These are phyloP conservation scores for Aspergillus haitiensis DNA, from an alignment of 495 filamentous ascomycete species.

Conservation along the genomic window DNA sequence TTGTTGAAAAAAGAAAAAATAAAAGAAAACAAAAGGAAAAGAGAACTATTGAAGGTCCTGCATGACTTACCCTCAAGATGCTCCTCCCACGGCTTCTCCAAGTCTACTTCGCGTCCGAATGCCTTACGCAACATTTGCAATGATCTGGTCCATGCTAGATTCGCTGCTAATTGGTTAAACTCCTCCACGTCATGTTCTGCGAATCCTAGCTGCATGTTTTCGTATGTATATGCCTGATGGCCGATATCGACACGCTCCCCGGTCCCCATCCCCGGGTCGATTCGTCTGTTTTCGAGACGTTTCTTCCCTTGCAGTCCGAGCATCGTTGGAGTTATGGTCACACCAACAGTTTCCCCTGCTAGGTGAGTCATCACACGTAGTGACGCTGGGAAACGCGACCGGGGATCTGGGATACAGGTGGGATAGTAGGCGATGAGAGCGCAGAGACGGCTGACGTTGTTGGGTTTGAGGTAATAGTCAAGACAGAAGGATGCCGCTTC, in stretches of 20 bases:
- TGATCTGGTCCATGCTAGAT: slow-evolving; percentile 57
- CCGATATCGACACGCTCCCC: slow-evolving; percentile 46
- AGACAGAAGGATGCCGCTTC: slow-evolving; percentile 59
- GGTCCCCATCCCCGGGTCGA: slow-evolving; percentile 56
- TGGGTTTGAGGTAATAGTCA: slow-evolving; percentile 52
- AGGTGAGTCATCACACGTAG: slow-evolving; percentile 56
- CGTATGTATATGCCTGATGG: slow-evolving; percentile 51
- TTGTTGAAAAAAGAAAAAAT: neutral
- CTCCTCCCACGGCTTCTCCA: slow-evolving; percentile 60
- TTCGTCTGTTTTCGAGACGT: slow-evolving; percentile 44
- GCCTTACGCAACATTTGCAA: slow-evolving; percentile 52
- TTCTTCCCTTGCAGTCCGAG: slow-evolving; percentile 65
- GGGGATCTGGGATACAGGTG: slow-evolving; percentile 49
- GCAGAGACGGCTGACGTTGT: slow-evolving; percentile 42
- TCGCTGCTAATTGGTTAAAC: slow-evolving; percentile 53
- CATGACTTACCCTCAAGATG: slow-evolving; percentile 53
- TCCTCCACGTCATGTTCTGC: slow-evolving; percentile 54
- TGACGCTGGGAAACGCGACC: slow-evolving; percentile 47
- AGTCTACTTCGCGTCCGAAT: slow-evolving; percentile 58
- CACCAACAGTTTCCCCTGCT: slow-evolving; percentile 48
- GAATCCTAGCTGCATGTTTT: slow-evolving; percentile 53
- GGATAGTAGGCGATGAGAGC: slow-evolving; percentile 65
- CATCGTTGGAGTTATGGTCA: slow-evolving; percentile 49
- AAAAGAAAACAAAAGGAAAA: neutral
- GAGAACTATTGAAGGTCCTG: neutral